phyloP scores from a whole-genome alignment of 371 early-diverging fungal genomes.

The Mortierella sp. region DNA sequence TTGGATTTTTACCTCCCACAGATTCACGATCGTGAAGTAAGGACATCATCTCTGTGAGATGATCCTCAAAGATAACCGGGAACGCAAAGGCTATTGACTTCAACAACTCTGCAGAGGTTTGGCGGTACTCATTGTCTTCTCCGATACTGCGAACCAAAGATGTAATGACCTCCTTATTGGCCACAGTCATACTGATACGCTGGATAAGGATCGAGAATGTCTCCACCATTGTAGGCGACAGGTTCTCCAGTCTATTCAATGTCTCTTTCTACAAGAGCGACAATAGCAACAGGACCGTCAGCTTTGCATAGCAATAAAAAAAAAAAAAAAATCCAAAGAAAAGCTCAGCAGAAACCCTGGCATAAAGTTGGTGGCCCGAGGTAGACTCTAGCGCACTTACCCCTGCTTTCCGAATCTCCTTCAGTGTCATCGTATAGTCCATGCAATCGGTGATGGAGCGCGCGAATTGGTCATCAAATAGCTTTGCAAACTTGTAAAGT shows the following conservation, averaged over 20 bases:
- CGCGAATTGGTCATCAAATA: slow-evolving; percentile 18
- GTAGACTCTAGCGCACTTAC: slow-evolving; percentile 16
- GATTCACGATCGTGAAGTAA: slow-evolving; percentile 36
- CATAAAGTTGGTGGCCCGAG: too few species aligned
- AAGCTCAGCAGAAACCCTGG: too few species aligned
- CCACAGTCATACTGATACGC: slow-evolving; percentile 71
- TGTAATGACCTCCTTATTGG: slow-evolving; percentile 70
- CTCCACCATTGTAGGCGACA: slow-evolving; percentile 68
- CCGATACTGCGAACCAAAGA: slow-evolving; percentile 59
- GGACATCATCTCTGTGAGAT: slow-evolving; percentile 40
- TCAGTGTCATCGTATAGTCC: slow-evolving; percentile 53
- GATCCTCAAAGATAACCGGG: slow-evolving; percentile 52
- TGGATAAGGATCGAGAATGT: slow-evolving; percentile 77
- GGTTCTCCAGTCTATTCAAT: slow-evolving; percentile 67
- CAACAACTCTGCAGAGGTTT: slow-evolving; percentile 61
- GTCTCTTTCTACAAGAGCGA: slow-evolving; percentile 66
- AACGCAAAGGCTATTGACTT: slow-evolving; percentile 51
- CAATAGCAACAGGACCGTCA: too few species aligned
- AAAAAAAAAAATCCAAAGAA: slow-evolving; percentile 5
- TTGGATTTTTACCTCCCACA: slow-evolving; percentile 12
- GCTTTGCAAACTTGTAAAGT: slow-evolving; percentile 34
- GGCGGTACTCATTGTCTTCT: slow-evolving; percentile 37
- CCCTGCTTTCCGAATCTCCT: slow-evolving; percentile 53
- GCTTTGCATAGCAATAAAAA: not conserved
- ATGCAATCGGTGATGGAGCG: slow-evolving; percentile 32